phyloP scores from a whole-genome alignment of 2,329 filamentous ascomycete species.

The Calonectria naviculata region DNA sequence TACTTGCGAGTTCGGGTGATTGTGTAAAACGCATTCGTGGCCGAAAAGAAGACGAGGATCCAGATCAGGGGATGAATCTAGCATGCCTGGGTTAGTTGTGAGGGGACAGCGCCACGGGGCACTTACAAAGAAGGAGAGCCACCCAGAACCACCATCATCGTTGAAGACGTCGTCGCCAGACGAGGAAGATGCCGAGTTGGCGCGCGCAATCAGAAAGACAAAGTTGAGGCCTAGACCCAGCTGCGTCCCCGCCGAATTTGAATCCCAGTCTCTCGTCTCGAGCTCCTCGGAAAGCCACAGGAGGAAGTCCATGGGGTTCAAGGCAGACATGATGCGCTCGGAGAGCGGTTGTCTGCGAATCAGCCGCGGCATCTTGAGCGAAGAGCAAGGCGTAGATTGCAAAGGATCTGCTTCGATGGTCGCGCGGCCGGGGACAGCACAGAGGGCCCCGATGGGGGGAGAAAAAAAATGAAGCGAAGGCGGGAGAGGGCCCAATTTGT shows the following conservation, averaged over 20 bases:
- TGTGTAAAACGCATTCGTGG: conserved; percentile 83
- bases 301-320: conserved; percentile 90
- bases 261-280: conserved; percentile 91
- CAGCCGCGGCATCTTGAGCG: conserved; percentile 73
- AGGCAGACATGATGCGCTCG: conserved; percentile 82
- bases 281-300: conserved; percentile 94
- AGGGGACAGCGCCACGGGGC: not conserved
- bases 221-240: conserved; percentile 83
- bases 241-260: conserved; percentile 79
- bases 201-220: conserved; percentile 82
- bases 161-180: conserved; percentile 86
- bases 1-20: conserved; percentile 87
- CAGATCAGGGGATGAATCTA: conserved; percentile 80
- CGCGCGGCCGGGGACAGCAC: not conserved
- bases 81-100: conserved; percentile 23
- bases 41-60: conserved; percentile 73
- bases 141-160: conserved; percentile 73
- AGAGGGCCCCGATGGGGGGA: not conserved
- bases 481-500: conserved; percentile 32
- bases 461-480: not conserved
- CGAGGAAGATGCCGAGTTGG: conserved; percentile 71
- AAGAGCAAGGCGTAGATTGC: not conserved
- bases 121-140: conserved; percentile 69
- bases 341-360: conserved; percentile 83
- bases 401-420: conserved; percentile 6